These are phyloP conservation scores for Wickerhamiella shivajii DNA, from an alignment of 805 yeast species.

Conservation along the genomic window DNA sequence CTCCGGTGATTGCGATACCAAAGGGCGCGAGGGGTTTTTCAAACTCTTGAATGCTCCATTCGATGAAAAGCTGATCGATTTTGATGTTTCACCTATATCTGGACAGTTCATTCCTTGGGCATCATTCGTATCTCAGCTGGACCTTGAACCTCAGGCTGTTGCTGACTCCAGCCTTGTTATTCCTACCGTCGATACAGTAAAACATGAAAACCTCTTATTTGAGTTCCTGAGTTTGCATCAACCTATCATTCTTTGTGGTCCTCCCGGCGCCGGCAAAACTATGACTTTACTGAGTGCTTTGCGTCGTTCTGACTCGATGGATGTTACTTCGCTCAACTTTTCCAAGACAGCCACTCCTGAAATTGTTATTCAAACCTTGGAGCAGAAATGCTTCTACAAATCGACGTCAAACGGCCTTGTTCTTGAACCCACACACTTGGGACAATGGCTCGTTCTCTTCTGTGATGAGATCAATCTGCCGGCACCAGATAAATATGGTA, in stretches of 20 bases:
- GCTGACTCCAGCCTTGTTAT: constrained; percentile 48
- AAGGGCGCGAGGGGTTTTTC: constrained; percentile 30
- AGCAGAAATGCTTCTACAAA: constrained; percentile 54
- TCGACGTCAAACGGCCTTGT: constrained; percentile 36
- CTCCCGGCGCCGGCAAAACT: constrained; percentile 95
- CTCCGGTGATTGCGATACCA: constrained; percentile 38
- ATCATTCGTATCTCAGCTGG: constrained; percentile 27
- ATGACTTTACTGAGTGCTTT: constrained; percentile 70
- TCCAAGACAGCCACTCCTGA: constrained; percentile 64
- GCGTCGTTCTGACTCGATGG: constrained; percentile 40
- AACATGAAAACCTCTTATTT: constrained; percentile 48
- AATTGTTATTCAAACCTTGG: constrained; percentile 46
- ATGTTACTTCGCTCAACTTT: constrained; percentile 58
- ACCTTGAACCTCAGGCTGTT: constrained; percentile 46
- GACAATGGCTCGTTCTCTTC: constrained; percentile 65
- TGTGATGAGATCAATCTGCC: constrained; percentile 91
- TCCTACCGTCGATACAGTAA: constrained; percentile 64
- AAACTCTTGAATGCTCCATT: constrained; percentile 16
- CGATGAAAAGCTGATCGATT: constrained; percentile 26
- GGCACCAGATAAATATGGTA: constrained; percentile 49
- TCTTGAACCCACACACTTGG: constrained; percentile 44
- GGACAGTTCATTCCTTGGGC: constrained; percentile 35
- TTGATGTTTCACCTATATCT: constrained; percentile 32
- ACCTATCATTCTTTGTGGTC: constrained; percentile 73
- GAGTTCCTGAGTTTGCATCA: constrained; percentile 40